Base-by-base conservation (phyloP, 2,329 filamentous ascomycete genomes). In the Alternaria brassicae region DNA sequence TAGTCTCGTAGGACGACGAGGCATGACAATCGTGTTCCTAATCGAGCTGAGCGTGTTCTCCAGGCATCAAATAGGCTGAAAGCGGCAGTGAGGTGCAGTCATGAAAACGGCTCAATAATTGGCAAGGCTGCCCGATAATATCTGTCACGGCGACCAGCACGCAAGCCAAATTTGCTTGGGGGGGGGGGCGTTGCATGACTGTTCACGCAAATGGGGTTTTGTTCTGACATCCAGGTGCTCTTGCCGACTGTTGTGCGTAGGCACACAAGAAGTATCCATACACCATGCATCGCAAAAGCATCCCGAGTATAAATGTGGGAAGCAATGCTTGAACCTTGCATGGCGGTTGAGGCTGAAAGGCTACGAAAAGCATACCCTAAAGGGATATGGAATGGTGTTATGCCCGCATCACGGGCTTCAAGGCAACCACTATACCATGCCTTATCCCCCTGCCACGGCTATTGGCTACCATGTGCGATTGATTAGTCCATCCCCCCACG, bases 311-410 rank as follows among this genome's bases (percentile, higher is more conserved):
- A 28, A 28, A 52, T 6, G 30, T 32, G 28, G 32, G 13, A 9
- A 12, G 21, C 13, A 17, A 15, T 37, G 19, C 17, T 10, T 27
- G 15, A 23, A 15, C 23, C 28, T 28, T 28, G 27, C 21, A 40
- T 50, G 42, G 56, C 56, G 44, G 30, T 36, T 49, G 42, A 39
- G 34, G 50, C 41, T 40, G 25, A 55, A 23, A 49, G 13, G 28
- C 56, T 54, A 21, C 48, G 32, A 44, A 37, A 34, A 42, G 51
- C 56, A 54, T 53, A 49, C 50, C 41, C 34, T 25, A 42, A 48
- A 30, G n/a, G 19, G 30, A 25, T 47, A 28, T 25, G 42, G 37
- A 23, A 28, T 28, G 27, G 12, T 30, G 47, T 39, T 42, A 37
- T 36, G 48, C 44, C 48, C 36, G 21, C 47, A 36, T 42, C 36